Conservation (phyloP, 192 early-diverging fungal species). For the Obelidium mucronatum region DNA sequence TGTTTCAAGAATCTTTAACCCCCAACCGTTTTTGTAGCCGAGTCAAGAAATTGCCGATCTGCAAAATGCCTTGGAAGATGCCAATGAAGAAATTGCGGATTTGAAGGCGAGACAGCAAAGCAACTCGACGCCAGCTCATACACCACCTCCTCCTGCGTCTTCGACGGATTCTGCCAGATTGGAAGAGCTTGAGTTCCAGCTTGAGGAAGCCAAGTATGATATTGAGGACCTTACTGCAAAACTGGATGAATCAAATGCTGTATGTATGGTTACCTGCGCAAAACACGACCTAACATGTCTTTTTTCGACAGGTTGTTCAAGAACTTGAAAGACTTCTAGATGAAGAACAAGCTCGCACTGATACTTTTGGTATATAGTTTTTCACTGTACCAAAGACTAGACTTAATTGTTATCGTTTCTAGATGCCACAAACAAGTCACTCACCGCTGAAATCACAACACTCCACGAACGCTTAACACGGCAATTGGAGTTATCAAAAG, state of each 20-base stretch:
- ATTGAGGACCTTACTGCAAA: neutral
- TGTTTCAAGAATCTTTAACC: too few species aligned
- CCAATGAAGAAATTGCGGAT: neutral
- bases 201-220: conserved; percentile 8
- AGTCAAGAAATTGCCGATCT: neutral
- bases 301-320: neutral
- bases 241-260: conserved; percentile 8
- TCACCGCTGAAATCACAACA: conserved; percentile 14
- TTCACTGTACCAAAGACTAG: too few species aligned
- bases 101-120: neutral
- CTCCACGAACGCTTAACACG: conserved; percentile 19
- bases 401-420: too few species aligned
- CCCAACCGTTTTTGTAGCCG: too few species aligned
- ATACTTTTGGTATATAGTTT: too few species aligned
- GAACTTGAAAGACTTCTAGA: conserved; percentile 20
- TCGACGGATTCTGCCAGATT: neutral
- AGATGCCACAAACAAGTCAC: conserved; percentile 24
- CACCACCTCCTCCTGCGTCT: neutral
- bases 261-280: too few species aligned
- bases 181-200: conserved; percentile 23
- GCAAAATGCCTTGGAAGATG: neutral
- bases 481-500: conserved; percentile 19
- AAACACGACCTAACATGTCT: too few species aligned
- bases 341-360: conserved; percentile 6
- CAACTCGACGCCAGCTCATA: neutral